These are phyloP conservation scores for Colletotrichum brevisporum DNA, from an alignment of 2,329 filamentous ascomycete species.

Conservation along the genomic window DNA sequence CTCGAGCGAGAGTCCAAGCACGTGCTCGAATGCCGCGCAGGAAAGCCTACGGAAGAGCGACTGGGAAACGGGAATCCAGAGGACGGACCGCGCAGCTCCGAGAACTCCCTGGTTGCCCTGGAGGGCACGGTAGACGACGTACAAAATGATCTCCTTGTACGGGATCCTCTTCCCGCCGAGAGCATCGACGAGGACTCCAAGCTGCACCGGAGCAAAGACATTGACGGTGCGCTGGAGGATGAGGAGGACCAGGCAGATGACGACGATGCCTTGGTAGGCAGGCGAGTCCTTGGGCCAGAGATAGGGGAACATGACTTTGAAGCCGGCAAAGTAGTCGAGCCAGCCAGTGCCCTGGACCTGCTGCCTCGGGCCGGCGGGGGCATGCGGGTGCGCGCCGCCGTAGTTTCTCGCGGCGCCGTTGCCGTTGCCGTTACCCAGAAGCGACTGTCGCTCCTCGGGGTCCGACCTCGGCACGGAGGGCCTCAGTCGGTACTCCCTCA, in stretches of 20 bases:
- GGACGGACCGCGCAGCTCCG: conserved; percentile 56
- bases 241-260: conserved; percentile 58
- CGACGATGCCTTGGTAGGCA: conserved; percentile 56
- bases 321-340: conserved; percentile 63
- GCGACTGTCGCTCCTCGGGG: conserved; percentile 54
- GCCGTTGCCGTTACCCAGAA: conserved; percentile 57
- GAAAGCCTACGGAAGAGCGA: conserved; percentile 59
- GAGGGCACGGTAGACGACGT: conserved; percentile 59
- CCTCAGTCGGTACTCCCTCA: conserved; percentile 51
- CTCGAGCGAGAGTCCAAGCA: conserved; percentile 61
- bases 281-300: conserved; percentile 61
- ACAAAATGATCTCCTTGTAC: conserved; percentile 58
- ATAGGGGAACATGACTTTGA: conserved; percentile 60
- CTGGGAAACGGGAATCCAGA: conserved; percentile 65
- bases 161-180: conserved; percentile 58
- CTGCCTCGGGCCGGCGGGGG: conserved; percentile 41
- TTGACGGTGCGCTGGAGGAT: conserved; percentile 60
- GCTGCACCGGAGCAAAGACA: conserved; percentile 57
- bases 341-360: conserved; percentile 55
- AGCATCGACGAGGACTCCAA: conserved; percentile 57
- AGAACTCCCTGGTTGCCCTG: conserved; percentile 62
- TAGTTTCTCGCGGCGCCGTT: conserved; percentile 49
- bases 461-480: conserved; percentile 46
- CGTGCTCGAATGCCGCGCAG: conserved; percentile 62
- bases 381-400: conserved; percentile 42